phyloP scores from a whole-genome alignment of 2,329 filamentous ascomycete genomes.

The Tolypocladium ophioglossoides region DNA sequence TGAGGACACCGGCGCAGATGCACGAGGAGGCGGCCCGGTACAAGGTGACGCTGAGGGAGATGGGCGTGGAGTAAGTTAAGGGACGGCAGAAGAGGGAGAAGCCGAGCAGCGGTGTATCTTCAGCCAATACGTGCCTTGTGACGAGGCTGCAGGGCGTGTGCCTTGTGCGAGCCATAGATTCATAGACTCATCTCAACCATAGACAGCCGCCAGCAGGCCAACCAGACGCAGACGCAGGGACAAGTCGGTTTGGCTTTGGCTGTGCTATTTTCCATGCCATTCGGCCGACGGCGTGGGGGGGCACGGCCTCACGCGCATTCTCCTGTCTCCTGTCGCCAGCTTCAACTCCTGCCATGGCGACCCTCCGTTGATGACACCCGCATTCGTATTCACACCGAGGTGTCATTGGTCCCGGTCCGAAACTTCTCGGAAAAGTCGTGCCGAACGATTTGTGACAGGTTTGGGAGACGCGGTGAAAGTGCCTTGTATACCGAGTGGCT shows the following conservation, averaged over 20 bases:
- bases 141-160: not conserved
- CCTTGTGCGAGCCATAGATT: not conserved
- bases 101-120: not conserved
- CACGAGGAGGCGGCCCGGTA: slow-evolving; percentile 62
- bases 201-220: not conserved
- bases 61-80: slow-evolving; percentile 19
- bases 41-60: slow-evolving; percentile 35
- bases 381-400: not conserved
- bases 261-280: too few relatives aligned
- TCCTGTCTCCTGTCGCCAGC: not conserved
- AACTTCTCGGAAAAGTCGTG: not conserved
- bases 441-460: not conserved
- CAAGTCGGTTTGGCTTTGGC: not conserved
- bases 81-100: not conserved
- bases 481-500: not conserved
- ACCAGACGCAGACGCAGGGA: not conserved
- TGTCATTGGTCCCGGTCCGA: not conserved
- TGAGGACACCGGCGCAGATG: slow-evolving; percentile 69
- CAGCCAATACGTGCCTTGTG: not conserved
- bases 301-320: not conserved
- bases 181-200: not conserved
- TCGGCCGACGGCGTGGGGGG: too few relatives aligned
- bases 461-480: not conserved
- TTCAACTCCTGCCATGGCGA: too few relatives aligned
- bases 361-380: not conserved